phyloP scores from a whole-genome alignment of 2,329 filamentous ascomycete genomes.

The Hymenoscyphus linearis region DNA sequence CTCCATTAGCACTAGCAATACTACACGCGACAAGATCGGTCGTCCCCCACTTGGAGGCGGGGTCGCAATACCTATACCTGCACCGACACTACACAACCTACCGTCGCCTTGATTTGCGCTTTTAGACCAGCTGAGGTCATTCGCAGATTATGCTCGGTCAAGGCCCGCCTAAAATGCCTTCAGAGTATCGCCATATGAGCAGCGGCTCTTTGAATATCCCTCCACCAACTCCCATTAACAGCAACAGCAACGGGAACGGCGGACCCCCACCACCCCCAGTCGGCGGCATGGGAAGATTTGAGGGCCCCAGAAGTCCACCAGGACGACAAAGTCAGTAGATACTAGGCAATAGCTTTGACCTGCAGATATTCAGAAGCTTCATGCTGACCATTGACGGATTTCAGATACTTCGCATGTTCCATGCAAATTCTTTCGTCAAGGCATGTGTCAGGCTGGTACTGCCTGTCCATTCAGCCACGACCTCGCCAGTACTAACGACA shows the following conservation, averaged over 20 bases:
- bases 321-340: slow-evolving; percentile 43
- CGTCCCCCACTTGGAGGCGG: slow-evolving; percentile 25
- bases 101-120: not conserved
- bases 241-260: slow-evolving; percentile 8
- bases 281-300: slow-evolving; percentile 41
- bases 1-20: slow-evolving; percentile 3
- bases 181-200: slow-evolving; percentile 52
- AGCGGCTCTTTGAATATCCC: slow-evolving; percentile 42
- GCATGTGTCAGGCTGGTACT: slow-evolving; percentile 90
- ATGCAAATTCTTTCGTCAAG: slow-evolving; percentile 98
- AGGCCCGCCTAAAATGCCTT: slow-evolving; percentile 24
- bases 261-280: slow-evolving; percentile 45
- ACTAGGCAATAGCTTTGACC: not conserved
- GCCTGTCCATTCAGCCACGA: slow-evolving; percentile 97
- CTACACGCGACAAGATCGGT: slow-evolving; percentile 5
- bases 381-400: slow-evolving; percentile 14
- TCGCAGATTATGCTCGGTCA: slow-evolving; percentile 20
- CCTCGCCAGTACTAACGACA: slow-evolving; percentile 76
- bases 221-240: slow-evolving; percentile 20
- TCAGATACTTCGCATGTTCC: slow-evolving; percentile 93
- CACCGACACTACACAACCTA: slow-evolving; percentile 6
- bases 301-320: slow-evolving; percentile 57
- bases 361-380: not conserved
- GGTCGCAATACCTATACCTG: slow-evolving; percentile 18
- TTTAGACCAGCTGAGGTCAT: not conserved